A percentile compares a stretch with the other conserved stretches of the same genome.
These are phyloP conservation scores for Picea engelmannii DNA, from an alignment of 83 land plant species.

Conservation along the genomic window DNA sequence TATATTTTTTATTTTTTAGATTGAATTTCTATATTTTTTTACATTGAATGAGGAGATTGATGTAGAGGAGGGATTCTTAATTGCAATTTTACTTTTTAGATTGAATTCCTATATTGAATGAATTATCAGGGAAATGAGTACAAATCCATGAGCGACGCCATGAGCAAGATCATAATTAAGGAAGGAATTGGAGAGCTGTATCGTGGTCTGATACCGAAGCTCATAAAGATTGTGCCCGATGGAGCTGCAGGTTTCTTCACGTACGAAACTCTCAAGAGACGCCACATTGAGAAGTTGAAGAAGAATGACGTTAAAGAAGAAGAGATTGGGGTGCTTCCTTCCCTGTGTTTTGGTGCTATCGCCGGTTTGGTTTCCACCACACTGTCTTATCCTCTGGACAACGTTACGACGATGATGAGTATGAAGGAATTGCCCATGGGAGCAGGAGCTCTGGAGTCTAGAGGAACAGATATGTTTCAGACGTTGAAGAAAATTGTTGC, in stretches of 20 bases:
- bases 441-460: neutral
- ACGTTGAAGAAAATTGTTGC: neutral
- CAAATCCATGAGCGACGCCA: constrained; percentile 19
- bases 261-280: constrained; percentile 32
- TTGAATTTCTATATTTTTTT: too few relatives aligned
- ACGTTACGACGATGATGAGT: constrained; percentile 35
- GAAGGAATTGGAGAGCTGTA: constrained; percentile 33
- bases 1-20: too few relatives aligned
- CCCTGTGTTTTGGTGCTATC: constrained; percentile 33
- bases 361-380: constrained; percentile 44
- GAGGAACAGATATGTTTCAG: neutral
- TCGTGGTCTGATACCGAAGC: constrained; percentile 28
- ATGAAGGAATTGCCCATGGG: constrained; percentile 31
- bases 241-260: constrained; percentile 48
- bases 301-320: neutral
- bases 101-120: neutral
- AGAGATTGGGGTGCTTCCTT: constrained; percentile 20
- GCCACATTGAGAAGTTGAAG: constrained; percentile 3
- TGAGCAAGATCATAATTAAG: constrained; percentile 18
- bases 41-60: too few relatives aligned
- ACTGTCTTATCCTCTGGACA: constrained; percentile 41
- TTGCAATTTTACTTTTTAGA: too few relatives aligned
- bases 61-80: too few relatives aligned
- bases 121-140: constrained; percentile 23
- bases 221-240: constrained; percentile 30